A percentile compares a stretch with the other conserved stretches of the same genome.
phyloP scores from a whole-genome alignment of 2,329 filamentous ascomycete genomes.

The Triangularia verruculosa region DNA sequence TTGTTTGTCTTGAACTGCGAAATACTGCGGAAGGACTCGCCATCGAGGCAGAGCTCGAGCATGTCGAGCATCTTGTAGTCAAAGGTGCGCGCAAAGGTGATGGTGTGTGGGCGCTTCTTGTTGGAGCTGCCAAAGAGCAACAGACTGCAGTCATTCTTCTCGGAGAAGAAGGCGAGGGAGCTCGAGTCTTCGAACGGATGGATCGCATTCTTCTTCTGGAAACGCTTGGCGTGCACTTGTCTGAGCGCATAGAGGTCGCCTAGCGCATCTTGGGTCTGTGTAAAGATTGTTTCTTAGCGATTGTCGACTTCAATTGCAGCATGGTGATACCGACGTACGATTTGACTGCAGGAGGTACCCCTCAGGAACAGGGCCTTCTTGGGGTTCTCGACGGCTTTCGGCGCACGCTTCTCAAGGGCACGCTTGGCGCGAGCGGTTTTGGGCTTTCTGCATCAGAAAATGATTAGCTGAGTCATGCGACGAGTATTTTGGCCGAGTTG shows the following conservation, averaged over 20 bases:
- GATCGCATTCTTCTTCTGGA: constrained; percentile 80
- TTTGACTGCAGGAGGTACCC: constrained; percentile 78
- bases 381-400: constrained; percentile 84
- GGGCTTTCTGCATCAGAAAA: constrained; percentile 48
- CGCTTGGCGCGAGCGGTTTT: constrained; percentile 85
- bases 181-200: constrained; percentile 90
- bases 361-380: constrained; percentile 88
- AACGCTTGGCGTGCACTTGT: constrained; percentile 79
- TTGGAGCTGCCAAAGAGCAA: constrained; percentile 80
- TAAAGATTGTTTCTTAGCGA: constrained; percentile 6
- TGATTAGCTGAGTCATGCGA: background rate
- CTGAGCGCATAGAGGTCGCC: constrained; percentile 83
- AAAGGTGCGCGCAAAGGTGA: constrained; percentile 82
- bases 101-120: constrained; percentile 92
- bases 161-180: constrained; percentile 89
- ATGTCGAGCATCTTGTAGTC: constrained; percentile 88
- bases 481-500: background rate
- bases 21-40: constrained; percentile 66
- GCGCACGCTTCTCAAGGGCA: constrained; percentile 87
- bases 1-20: constrained; percentile 74
- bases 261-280: constrained; percentile 63
- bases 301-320: background rate
- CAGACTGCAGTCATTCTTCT: constrained; percentile 91
- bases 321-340: constrained; percentile 47
- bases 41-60: constrained; percentile 83